A percentile compares a stretch with the other conserved stretches of the same genome.
These are phyloP conservation scores for Carallia pectinifolia DNA, from an alignment of 345 rosid species.

Conservation along the genomic window DNA sequence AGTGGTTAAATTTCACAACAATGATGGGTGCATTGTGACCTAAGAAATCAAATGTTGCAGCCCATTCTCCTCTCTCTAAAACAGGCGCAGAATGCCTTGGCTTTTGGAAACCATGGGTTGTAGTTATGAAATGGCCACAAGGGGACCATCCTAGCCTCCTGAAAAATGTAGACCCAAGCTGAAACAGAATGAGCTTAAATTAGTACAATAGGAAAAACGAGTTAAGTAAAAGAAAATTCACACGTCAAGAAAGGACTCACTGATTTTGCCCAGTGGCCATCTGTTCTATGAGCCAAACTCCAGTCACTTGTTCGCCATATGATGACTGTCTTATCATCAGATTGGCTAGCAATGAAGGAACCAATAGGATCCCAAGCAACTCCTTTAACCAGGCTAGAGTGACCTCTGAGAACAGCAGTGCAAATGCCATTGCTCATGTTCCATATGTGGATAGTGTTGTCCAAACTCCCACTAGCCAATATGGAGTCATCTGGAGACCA, in stretches of 20 bases:
- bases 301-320: conserved; percentile 99
- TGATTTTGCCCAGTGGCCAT: conserved; percentile 98
- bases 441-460: conserved; percentile 95
- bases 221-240: conserved; percentile 1
- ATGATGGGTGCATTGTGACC: conserved; percentile 98
- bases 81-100: conserved; percentile 99
- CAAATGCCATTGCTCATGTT: conserved; percentile 91
- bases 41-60: conserved; percentile 91
- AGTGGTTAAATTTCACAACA: conserved; percentile 92
- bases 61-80: conserved; percentile 98
- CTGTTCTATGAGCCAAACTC: conserved; percentile 94
- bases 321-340: conserved; percentile 97
- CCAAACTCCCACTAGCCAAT: conserved; percentile 97
- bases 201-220: conserved; percentile 14
- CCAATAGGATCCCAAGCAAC: conserved; percentile 99
- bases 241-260: conserved; percentile 39
- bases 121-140: conserved; percentile 96
- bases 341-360: conserved; percentile 95
- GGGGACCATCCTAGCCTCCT: conserved; percentile 99
- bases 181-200: conserved; percentile 27
- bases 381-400: conserved; percentile 95
- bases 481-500: conserved; percentile 99
- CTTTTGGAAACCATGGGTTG: conserved; percentile 98
- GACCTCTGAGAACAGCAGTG: conserved; percentile 96
- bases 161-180: conserved; percentile 98